phyloP scores from a whole-genome alignment of 1,284 basidiomycete species.

The Rhodotorula mucilaginosa region DNA sequence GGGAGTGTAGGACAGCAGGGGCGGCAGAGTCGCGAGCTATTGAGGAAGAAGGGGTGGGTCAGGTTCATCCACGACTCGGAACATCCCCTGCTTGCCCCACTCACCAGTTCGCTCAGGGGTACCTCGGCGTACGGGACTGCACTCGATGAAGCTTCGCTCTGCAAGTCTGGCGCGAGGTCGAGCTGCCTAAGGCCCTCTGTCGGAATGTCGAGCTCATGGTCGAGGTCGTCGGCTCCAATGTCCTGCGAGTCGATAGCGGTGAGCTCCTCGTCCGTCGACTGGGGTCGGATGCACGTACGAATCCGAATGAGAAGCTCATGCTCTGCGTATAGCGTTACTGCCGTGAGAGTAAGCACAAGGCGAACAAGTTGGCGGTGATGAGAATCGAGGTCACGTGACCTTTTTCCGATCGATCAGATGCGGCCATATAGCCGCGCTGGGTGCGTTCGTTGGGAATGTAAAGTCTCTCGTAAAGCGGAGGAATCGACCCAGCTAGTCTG shows the following conservation, averaged over 20 bases:
- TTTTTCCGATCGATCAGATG: no score
- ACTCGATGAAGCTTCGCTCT: constrained; percentile 1
- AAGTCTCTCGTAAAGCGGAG: no score
- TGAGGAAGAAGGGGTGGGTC: neutral
- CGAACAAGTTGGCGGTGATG: no score
- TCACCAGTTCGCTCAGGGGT: constrained; percentile 17
- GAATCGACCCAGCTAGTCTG: no score
- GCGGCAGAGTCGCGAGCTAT: constrained; percentile 44
- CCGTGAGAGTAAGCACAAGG: neutral
- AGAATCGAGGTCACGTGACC: no score
- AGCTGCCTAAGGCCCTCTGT: constrained; percentile 11
- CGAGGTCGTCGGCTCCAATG: constrained; percentile 34
- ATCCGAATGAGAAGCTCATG: constrained; percentile 35
- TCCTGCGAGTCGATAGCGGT: constrained; percentile 9
- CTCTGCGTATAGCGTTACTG: neutral
- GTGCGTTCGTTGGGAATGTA: no score
- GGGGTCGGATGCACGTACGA: neutral
- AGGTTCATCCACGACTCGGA: neutral
- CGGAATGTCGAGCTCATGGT: constrained; percentile 35
- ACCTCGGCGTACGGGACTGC: constrained; percentile 18
- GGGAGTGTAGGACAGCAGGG: constrained; percentile 46
- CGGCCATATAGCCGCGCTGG: no score
- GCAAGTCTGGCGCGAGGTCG: neutral
- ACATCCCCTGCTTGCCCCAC: neutral
- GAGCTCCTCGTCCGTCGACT: accelerated